Conservation (phyloP, 169 alveolate species). For the Besnoitia besnoiti region DNA sequence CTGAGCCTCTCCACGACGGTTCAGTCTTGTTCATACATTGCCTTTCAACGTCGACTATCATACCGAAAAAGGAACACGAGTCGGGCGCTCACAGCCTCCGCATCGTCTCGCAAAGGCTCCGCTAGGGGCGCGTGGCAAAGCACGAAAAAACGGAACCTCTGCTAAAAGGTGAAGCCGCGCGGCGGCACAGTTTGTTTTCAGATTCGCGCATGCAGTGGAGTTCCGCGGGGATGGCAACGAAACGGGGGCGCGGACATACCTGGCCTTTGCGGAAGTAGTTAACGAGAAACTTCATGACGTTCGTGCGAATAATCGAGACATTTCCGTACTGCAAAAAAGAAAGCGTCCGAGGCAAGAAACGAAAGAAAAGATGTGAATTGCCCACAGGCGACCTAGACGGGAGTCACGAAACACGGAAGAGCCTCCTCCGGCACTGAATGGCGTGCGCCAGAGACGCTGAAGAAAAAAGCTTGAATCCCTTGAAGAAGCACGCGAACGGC, state of each 20-base stretch:
- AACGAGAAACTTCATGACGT: conserved; percentile 88
- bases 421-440: too few relatives aligned
- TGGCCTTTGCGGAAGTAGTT: conserved; percentile 84
- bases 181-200: background rate
- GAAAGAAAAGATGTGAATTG: background rate
- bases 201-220: background rate
- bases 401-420: background rate
- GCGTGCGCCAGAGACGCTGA: background rate
- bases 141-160: too few relatives aligned
- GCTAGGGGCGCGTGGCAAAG: too few relatives aligned
- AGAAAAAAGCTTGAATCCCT: too few relatives aligned
- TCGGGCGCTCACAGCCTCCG: too few relatives aligned
- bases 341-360: background rate
- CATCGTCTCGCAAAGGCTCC: too few relatives aligned
- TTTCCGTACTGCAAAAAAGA: conserved; percentile 71
- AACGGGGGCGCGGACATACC: conserved; percentile 46
- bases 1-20: too few relatives aligned
- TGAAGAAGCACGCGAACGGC: background rate
- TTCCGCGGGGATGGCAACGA: background rate
- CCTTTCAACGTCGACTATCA: too few relatives aligned
- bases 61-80: too few relatives aligned
- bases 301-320: conserved; percentile 84
- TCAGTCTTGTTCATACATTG: too few relatives aligned
- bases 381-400: background rate
- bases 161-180: too few relatives aligned